Evolutionary conservation across 129 eudicot species (phyloP), one percentile per base, ranked within the genome.

Genomic region (Tagetes erecta): DNA sequence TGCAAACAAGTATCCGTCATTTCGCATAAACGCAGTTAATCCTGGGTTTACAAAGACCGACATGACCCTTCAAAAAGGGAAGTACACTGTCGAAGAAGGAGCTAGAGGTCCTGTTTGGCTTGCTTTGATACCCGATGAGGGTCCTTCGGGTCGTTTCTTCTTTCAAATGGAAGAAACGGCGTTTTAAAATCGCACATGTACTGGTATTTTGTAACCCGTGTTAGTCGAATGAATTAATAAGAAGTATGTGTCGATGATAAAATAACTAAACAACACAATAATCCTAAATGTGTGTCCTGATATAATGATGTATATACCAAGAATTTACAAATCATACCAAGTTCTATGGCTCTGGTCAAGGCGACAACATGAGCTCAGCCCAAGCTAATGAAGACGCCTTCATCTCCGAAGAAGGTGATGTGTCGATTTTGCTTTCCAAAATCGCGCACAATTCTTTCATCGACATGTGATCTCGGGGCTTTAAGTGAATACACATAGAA

Each of bases 281-380:
- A 53, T 51, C 42, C 79, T 64, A 20, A 14, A 10, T 60, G 58
- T 60, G 58, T 8, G 44, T 50, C 45, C 41, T 65, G 64, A 31
- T 56, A 57, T 0, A 13, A 77, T 44, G 73, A 41, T 52, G 68
- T 72, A 72, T 46, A 64, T 44, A 50, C 44, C 40, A 42, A 65
- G 78, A 52, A 72, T 79, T 79, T 72, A 72, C 83, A 65, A 65
- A 45, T 12, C 20, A 64, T 45, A 49, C 78, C 6, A 36, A 3
- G n/a, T 5, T 6, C 58, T 55, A 42, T 36, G 68, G 34, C 3
- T 53, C 37, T 34, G 37, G 83, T 86, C 81, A 93, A 11, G 97
- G 83, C 1, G 89, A 83, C 60, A 94, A 91, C 37, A 91, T 91
- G 71, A 95, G 88, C 64, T 95, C 97, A 30, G 97, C 99, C 99